phyloP scores from a whole-genome alignment of 164 flowering plant species.

The Sextonia rubra region DNA sequence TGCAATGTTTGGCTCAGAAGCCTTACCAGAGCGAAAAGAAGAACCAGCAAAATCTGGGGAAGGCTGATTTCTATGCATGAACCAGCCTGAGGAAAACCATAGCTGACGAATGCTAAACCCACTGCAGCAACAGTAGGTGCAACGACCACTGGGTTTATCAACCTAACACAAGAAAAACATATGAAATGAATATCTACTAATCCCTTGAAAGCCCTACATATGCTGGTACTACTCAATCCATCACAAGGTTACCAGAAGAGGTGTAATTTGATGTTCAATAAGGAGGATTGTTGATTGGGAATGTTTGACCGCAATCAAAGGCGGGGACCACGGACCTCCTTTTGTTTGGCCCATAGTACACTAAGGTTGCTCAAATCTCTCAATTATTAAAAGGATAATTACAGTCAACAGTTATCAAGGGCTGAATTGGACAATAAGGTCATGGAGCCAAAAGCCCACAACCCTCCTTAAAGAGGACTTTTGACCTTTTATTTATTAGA shows the following conservation, averaged over 20 bases:
- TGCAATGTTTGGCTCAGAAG: constrained; percentile 2
- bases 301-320: too few relatives aligned
- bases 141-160: constrained; percentile 85
- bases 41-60: constrained; percentile 66
- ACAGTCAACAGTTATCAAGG: too few relatives aligned
- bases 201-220: neutral
- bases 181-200: neutral
- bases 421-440: too few relatives aligned
- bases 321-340: too few relatives aligned
- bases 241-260: neutral
- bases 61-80: constrained; percentile 81
- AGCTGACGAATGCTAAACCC: constrained; percentile 91
- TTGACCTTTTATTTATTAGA: too few relatives aligned
- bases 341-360: too few relatives aligned
- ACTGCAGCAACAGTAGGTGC: constrained; percentile 93
- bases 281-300: too few relatives aligned
- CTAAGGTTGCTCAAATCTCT: too few relatives aligned
- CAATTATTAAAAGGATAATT: too few relatives aligned
- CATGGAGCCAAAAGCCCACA: too few relatives aligned
- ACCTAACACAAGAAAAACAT: constrained; percentile 38
- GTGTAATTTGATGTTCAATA: too few relatives aligned
- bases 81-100: constrained; percentile 92
- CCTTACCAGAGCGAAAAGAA: constrained; percentile 73
- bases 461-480: too few relatives aligned
- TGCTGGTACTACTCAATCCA: neutral